Percentiles rank a stretch among this genome's conserved stretches.
Evolutionary conservation across 176 grass and related monocot species (phyloP).

Genomic region (Bolboschoenus planiculmis): DNA sequence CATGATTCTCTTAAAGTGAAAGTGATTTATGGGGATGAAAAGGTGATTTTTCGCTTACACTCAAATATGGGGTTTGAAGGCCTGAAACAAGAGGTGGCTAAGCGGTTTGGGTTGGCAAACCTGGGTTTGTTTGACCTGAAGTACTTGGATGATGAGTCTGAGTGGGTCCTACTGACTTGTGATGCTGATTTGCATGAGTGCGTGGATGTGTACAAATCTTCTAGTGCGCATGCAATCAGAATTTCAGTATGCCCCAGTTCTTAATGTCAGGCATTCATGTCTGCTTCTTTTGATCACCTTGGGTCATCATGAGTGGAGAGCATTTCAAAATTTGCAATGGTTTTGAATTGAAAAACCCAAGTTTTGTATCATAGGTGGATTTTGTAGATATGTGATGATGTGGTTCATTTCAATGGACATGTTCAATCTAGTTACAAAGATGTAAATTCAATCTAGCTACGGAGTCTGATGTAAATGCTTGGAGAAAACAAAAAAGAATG

Average conservation of each 20-base stretch:
- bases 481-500: neutral
- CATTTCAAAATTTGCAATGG: constrained; percentile 7
- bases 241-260: constrained; percentile 45
- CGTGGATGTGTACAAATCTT: constrained; percentile 69
- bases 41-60: constrained; percentile 82
- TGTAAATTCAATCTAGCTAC: neutral
- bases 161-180: constrained; percentile 93
- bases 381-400: constrained; percentile 10
- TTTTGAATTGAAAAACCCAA: neutral
- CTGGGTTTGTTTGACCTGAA: constrained; percentile 45
- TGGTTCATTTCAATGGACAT: neutral
- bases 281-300: constrained; percentile 34
- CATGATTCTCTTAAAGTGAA: constrained; percentile 77
- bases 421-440: neutral
- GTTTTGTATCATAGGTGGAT: neutral
- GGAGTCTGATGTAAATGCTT: neutral
- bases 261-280: constrained; percentile 14
- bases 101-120: constrained; percentile 45
- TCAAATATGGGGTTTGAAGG: constrained; percentile 55
- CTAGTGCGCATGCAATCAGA: constrained; percentile 55
- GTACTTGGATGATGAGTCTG: constrained; percentile 95
- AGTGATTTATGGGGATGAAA: constrained; percentile 79
- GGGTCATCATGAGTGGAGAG: constrained; percentile 27
- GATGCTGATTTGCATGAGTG: constrained; percentile 87
- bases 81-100: constrained; percentile 71